Evolutionary conservation across 179 eudicot genomes (phyloP).

Genomic region (Vitellaria paradoxa): DNA sequence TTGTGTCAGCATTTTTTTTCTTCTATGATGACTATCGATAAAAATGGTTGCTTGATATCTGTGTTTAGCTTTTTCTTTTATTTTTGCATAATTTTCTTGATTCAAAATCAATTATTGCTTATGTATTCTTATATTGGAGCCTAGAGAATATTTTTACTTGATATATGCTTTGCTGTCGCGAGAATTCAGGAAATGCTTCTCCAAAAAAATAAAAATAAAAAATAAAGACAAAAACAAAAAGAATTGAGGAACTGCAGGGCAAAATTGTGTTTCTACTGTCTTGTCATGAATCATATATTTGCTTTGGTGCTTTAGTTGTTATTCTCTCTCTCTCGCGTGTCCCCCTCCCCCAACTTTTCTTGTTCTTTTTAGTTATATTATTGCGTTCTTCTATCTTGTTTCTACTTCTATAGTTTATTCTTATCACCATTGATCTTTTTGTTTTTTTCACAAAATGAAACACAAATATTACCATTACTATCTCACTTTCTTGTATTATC

Average conservation of each 20-base stretch:
- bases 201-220: too few relatives aligned
- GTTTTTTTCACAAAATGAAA: too few relatives aligned
- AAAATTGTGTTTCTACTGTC: background rate
- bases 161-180: background rate
- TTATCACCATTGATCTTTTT: too few relatives aligned
- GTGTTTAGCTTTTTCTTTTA: background rate
- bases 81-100: background rate
- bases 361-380: background rate
- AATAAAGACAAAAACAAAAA: background rate
- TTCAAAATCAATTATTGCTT: background rate
- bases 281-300: background rate
- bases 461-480: too few relatives aligned
- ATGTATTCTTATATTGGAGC: background rate
- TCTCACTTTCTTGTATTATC: too few relatives aligned
- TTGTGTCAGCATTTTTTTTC: background rate
- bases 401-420: too few relatives aligned
- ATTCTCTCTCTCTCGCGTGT: too few relatives aligned
- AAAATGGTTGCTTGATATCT: conserved; percentile 5
- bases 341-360: too few relatives aligned
- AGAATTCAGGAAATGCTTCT: background rate
- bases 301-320: background rate
- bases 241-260: background rate
- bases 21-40: too few relatives aligned
- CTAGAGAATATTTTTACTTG: background rate
- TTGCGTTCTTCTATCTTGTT: too few relatives aligned